phyloP scores from a whole-genome alignment of 2,329 filamentous ascomycete species.

The Neodidymelliopsis sp. region DNA sequence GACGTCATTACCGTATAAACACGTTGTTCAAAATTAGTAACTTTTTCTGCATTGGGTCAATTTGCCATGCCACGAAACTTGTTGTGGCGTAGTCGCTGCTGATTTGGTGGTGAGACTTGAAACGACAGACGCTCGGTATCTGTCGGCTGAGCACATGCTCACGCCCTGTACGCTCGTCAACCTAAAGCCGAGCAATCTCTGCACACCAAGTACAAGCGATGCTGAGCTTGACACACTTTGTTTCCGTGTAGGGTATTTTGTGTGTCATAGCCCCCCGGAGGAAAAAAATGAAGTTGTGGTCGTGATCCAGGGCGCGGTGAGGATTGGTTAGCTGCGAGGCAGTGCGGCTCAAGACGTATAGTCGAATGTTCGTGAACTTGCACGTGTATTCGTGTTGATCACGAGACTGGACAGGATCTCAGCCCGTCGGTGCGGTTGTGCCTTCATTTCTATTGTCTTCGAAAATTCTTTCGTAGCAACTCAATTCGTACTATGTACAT shows the following conservation, averaged over 20 bases:
- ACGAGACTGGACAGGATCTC: background rate
- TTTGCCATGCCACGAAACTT: constrained; percentile 18
- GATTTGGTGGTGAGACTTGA: constrained; percentile 10
- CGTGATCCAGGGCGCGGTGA: constrained; percentile 13
- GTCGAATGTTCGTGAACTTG: constrained; percentile 19
- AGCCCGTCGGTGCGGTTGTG: background rate
- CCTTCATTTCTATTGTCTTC: background rate
- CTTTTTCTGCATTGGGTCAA: constrained; percentile 1
- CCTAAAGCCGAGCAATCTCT: constrained; percentile 16
- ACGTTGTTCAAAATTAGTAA: constrained; percentile 1
- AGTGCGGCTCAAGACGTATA: constrained; percentile 22
- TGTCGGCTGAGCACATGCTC: constrained; percentile 4
- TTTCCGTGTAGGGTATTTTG: constrained; percentile 30
- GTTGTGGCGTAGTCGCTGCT: constrained; percentile 2
- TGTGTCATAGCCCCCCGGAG: constrained; percentile 32
- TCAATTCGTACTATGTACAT: background rate
- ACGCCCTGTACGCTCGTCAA: background rate
- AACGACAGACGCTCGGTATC: constrained; percentile 4
- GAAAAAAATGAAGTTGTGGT: constrained; percentile 16
- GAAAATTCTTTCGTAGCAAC: background rate
- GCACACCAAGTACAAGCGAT: constrained; percentile 8
- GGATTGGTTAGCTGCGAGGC: constrained; percentile 24
- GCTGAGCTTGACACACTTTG: constrained; percentile 30
- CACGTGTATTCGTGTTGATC: constrained; percentile 10
- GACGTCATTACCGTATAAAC: constrained; percentile 17